These are phyloP conservation scores for Cardamine occulta DNA, from an alignment of 345 rosid genomes.

Conservation along the genomic window DNA sequence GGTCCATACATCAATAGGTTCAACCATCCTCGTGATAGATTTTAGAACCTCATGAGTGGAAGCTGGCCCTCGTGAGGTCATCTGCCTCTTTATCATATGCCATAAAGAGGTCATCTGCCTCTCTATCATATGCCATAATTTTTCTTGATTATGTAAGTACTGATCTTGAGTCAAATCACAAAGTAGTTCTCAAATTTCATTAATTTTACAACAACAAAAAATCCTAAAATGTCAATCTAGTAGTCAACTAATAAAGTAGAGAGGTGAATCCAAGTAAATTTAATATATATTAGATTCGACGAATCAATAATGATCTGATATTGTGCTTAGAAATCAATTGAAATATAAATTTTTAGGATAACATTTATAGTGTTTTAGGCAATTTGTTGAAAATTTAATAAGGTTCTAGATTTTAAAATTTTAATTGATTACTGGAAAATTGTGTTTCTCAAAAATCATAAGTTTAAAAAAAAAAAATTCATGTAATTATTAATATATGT, in stretches of 20 bases:
- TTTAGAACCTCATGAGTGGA: too few species aligned
- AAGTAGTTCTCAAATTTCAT: neutral
- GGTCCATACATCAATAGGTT: too few species aligned
- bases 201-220: neutral
- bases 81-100: too few species aligned
- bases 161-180: neutral
- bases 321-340: neutral
- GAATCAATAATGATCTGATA: neutral
- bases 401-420: neutral
- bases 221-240: neutral
- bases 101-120: too few species aligned
- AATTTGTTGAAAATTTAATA: neutral
- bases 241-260: constrained; percentile 16
- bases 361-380: neutral
- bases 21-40: too few species aligned
- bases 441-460: neutral
- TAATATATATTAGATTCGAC: neutral
- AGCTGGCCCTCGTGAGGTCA: too few species aligned
- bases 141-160: neutral
- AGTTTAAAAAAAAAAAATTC: too few species aligned
- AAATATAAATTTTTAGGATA: neutral
- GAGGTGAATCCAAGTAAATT: neutral
- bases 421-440: neutral
- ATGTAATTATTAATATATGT: neutral
- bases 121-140: neutral